Conservation (phyloP, 148 eudicot species). For the Camellia lanceoleosa region DNA sequence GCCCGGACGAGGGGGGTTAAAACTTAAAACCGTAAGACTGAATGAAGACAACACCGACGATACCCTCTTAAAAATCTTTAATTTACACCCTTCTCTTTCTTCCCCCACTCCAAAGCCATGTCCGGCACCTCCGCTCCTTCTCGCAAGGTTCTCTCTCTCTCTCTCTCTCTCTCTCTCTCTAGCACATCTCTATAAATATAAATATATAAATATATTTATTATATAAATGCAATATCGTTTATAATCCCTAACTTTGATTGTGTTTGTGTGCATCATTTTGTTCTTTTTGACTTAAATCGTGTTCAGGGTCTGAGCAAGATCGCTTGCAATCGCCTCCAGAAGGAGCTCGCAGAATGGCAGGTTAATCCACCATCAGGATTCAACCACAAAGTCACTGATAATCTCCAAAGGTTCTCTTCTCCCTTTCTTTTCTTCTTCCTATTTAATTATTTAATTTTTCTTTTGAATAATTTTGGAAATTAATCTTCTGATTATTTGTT, state of each 20-base stretch:
- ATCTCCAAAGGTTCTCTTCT: conserved; percentile 46
- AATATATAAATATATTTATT: not conserved
- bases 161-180: not conserved
- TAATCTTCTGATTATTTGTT: not conserved
- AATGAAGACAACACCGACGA: too few relatives aligned
- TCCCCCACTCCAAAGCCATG: conserved; percentile 22
- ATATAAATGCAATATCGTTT: not conserved
- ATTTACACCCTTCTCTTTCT: not conserved
- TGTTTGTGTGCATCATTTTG: too few relatives aligned
- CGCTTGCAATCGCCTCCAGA: conserved; percentile 61
- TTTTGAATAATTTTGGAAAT: not conserved
- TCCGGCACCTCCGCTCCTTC: conserved; percentile 40
- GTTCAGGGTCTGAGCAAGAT: conserved; percentile 55
- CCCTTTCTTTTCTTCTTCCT: not conserved
- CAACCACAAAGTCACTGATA: conserved; percentile 58
- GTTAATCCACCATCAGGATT: conserved; percentile 59
- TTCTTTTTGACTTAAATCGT: not conserved
- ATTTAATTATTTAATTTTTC: not conserved
- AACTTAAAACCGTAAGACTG: too few relatives aligned
- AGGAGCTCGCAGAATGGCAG: conserved; percentile 72
- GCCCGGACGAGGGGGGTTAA: too few relatives aligned
- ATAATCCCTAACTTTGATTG: too few relatives aligned
- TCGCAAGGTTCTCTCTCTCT: conserved; percentile 35
- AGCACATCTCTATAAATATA: too few relatives aligned
- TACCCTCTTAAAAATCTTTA: not conserved